Evolutionary conservation across 177 flowering plant genomes (phyloP).

Genomic region (Vitis hybrid): DNA sequence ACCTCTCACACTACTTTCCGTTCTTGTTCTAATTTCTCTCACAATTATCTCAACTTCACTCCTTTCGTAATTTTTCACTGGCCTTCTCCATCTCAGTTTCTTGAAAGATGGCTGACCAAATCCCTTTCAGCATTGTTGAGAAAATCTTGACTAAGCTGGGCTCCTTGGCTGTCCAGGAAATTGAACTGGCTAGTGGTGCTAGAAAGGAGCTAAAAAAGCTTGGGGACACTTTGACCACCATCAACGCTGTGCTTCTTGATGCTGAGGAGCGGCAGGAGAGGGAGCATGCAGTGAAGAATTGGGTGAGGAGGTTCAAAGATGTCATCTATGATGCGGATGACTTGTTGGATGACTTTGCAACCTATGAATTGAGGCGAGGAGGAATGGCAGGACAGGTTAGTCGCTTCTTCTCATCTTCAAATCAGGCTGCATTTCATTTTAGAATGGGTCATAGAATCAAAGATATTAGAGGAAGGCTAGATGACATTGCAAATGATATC

Average conservation of each 20-base stretch:
- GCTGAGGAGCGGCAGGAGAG: neutral
- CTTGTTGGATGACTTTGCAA: too few relatives aligned
- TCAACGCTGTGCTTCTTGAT: neutral
- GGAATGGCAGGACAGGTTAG: neutral
- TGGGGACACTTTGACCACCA: neutral
- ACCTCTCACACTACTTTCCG: too few relatives aligned
- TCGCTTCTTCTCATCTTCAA: neutral
- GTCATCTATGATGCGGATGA: neutral
- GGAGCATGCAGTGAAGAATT: neutral
- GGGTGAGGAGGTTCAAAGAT: neutral
- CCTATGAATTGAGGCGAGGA: neutral
- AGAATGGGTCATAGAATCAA: neutral
- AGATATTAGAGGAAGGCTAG: too few relatives aligned
- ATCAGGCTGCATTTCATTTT: neutral
- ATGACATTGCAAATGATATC: neutral
- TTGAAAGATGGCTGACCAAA: too few relatives aligned
- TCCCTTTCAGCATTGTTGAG: too few relatives aligned
- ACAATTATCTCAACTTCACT: too few relatives aligned
- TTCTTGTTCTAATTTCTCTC: too few relatives aligned
- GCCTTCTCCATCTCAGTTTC: too few relatives aligned
- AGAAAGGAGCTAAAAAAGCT: neutral
- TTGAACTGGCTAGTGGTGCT: neutral
- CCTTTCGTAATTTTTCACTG: too few relatives aligned
- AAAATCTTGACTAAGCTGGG: neutral
- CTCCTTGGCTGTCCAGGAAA: neutral